These are phyloP conservation scores for Daedaleopsis nitida DNA, from an alignment of 768 basidiomycete species.

Conservation along the genomic window DNA sequence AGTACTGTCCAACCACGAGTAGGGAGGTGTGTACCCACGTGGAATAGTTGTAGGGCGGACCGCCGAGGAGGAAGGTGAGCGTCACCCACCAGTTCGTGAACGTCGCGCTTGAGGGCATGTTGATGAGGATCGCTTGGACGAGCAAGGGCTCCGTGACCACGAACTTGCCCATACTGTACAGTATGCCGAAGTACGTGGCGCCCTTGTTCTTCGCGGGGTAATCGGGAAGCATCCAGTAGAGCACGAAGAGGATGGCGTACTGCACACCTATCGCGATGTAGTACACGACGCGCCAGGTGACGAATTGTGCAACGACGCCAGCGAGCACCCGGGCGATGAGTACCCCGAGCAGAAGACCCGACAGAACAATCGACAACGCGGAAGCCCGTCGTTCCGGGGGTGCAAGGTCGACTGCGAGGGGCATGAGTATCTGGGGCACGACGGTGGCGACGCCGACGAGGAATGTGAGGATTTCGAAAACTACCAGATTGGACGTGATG, in stretches of 20 bases:
- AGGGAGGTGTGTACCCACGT: conserved; percentile 44
- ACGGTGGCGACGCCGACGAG: conserved; percentile 73
- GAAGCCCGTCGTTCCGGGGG: conserved; percentile 70
- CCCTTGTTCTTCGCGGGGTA: conserved; percentile 75
- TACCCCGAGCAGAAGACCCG: conserved; percentile 68
- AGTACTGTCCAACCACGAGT: neutral
- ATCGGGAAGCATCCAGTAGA: conserved; percentile 76
- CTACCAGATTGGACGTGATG: conserved; percentile 55
- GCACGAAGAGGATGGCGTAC: conserved; percentile 51
- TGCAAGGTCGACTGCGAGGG: conserved; percentile 81
- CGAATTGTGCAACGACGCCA: conserved; percentile 73
- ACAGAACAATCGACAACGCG: conserved; percentile 73
- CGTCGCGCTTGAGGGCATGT: conserved; percentile 60
- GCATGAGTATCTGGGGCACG: conserved; percentile 73
- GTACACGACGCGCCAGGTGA: conserved; percentile 74
- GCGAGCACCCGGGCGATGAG: conserved; percentile 75
- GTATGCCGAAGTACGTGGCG: conserved; percentile 66
- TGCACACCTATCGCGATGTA: conserved; percentile 79
- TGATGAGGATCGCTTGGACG: conserved; percentile 66
- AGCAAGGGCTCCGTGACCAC: conserved; percentile 77
- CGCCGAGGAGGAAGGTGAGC: conserved; percentile 79
- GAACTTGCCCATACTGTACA: conserved; percentile 78
- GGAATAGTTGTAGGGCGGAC: conserved; percentile 73
- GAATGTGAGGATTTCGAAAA: conserved; percentile 70
- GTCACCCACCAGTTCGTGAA: conserved; percentile 53